These are phyloP conservation scores for Colletotrichum sp. DNA, from an alignment of 2,329 filamentous ascomycete genomes.

Conservation along the genomic window DNA sequence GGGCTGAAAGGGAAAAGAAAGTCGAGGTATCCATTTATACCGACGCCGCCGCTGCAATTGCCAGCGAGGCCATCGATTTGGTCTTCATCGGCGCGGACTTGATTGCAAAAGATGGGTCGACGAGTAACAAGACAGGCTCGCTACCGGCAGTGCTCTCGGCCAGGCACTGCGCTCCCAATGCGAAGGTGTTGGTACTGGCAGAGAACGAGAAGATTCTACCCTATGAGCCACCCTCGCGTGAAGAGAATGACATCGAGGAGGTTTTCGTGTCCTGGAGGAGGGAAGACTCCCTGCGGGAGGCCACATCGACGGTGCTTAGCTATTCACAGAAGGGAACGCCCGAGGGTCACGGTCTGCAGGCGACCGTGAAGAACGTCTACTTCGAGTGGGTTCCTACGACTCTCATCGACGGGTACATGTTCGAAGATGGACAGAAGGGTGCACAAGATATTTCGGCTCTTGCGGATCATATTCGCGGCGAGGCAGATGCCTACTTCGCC, in stretches of 20 bases:
- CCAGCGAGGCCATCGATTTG: constrained; percentile 56
- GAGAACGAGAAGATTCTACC: constrained; percentile 65
- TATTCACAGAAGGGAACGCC: neutral
- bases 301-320: constrained; percentile 14
- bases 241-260: constrained; percentile 57
- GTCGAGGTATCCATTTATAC: constrained; percentile 58
- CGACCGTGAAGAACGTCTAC: constrained; percentile 53
- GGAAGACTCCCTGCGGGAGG: neutral
- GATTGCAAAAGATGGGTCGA: constrained; percentile 60
- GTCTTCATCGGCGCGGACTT: constrained; percentile 70
- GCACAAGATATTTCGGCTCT: constrained; percentile 41
- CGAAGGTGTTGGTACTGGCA: constrained; percentile 59
- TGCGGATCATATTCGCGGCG: constrained; percentile 39
- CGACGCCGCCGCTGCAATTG: constrained; percentile 64
- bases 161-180: constrained; percentile 49
- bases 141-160: constrained; percentile 62
- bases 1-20: constrained; percentile 14
- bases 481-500: constrained; percentile 48
- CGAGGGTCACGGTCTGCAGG: neutral
- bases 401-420: constrained; percentile 59
- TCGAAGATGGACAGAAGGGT: constrained; percentile 54
- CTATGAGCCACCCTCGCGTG: constrained; percentile 45
- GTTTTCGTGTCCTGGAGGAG: constrained; percentile 52
- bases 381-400: constrained; percentile 64
- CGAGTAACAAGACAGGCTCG: constrained; percentile 73